A percentile compares a stretch with the other conserved stretches of the same genome.
Evolutionary conservation across 164 flowering plant species (phyloP).

Genomic region (Aristolochia contorta): DNA sequence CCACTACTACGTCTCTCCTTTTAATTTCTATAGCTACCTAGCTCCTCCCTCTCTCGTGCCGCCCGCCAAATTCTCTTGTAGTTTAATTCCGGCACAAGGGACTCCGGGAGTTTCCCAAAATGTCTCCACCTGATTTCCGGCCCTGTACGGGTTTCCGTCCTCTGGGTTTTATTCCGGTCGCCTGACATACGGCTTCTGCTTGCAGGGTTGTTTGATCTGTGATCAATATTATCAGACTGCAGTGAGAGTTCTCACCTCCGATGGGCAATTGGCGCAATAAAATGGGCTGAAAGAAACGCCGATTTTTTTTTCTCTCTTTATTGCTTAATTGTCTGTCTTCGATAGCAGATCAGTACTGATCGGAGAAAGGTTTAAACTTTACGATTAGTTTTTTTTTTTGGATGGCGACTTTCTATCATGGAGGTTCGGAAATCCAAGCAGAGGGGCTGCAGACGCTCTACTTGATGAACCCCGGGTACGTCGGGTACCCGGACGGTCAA

Average conservation of each 20-base stretch:
- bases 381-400: too few species aligned
- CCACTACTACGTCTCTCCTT: neutral
- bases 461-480: constrained; percentile 82
- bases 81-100: neutral
- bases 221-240: too few species aligned
- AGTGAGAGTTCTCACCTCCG: constrained; percentile 1
- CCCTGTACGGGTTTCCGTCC: neutral
- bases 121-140: neutral
- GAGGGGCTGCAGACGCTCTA: constrained; percentile 80
- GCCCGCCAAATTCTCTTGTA: too few species aligned
- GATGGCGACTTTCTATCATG: constrained; percentile 88
- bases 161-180: constrained; percentile 1
- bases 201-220: too few species aligned
- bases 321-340: neutral
- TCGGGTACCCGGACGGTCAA: constrained; percentile 41
- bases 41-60: neutral
- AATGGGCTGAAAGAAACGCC: constrained; percentile 17
- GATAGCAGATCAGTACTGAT: too few species aligned
- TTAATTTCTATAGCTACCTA: neutral
- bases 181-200: constrained; percentile 7
- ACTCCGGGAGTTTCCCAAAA: constrained; percentile 1
- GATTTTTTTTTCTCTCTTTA: too few species aligned
- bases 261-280: neutral
- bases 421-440: constrained; percentile 65
- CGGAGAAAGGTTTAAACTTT: neutral